phyloP scores from a whole-genome alignment of 2,329 filamentous ascomycete species.

The Cercospora zeae-maydis region DNA sequence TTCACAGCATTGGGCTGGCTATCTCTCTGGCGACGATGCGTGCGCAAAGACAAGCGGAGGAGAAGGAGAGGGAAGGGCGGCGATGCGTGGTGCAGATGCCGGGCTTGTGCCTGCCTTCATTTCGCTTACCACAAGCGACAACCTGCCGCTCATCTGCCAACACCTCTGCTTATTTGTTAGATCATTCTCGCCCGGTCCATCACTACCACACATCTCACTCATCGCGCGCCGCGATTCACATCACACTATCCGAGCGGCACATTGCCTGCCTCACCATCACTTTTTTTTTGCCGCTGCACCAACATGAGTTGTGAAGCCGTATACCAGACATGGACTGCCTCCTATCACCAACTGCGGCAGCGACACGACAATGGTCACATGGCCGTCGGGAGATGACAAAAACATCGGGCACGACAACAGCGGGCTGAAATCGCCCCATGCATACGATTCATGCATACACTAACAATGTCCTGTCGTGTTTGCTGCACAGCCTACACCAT shows the following conservation, averaged over 20 bases:
- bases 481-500: background rate
- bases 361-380: background rate
- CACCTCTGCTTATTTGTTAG: background rate
- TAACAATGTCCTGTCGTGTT: background rate
- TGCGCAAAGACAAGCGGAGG: background rate
- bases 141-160: slow-evolving; percentile 3
- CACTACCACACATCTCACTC: background rate
- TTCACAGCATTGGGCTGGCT: slow-evolving; percentile 17
- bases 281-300: background rate
- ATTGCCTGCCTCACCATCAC: background rate
- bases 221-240: background rate
- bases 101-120: slow-evolving; percentile 7
- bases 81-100: background rate
- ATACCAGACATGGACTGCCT: background rate
- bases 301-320: background rate
- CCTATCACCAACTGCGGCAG: background rate
- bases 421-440: background rate
- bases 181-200: background rate
- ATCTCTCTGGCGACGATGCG: slow-evolving; percentile 2
- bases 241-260: background rate
- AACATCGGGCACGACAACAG: background rate
- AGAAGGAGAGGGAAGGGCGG: background rate
- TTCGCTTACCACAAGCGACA: slow-evolving; percentile 2
- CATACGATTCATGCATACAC: background rate
- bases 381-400: background rate